Evolutionary conservation across 2,329 filamentous ascomycete genomes (phyloP), one percentile per base, ranked within the genome.

Genomic region (Phialophora macrospora): DNA sequence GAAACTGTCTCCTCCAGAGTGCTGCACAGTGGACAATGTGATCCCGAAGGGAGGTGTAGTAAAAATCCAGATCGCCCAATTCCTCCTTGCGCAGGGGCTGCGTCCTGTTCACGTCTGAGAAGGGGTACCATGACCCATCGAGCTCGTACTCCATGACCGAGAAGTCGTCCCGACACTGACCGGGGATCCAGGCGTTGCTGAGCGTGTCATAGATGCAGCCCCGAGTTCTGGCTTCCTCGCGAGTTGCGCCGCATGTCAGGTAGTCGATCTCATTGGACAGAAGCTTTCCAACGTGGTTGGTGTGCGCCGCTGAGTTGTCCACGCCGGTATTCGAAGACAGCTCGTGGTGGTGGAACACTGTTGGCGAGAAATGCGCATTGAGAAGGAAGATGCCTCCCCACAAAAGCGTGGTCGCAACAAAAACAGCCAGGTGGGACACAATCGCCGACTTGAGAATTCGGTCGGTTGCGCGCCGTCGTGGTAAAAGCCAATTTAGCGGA

Each of bases 81-180:
- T 56, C 54, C 17, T 56, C 32, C n/a, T 56, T 56, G 3, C 20
- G 14, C 14, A 56, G 32, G 17, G 54, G 32, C 30, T 41, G 30
- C 30, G 54, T 56, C 54, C 54, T 28, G 54, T 56, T 56, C 54
- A 20, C n/a, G 32, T 56, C 54, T 4, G 32, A 32, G 17, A 34
- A 56, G 8, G 54, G 54, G 54, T 34, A 56, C 54, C 54, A 56
- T 20, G 54, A 56, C 28, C 20, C 54, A 14, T 56, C 54, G 17
- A 56, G 54, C 54, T 56, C 54, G 32, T 56, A 56, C 32, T 56
- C 54, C 32, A 56, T 56, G 32, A 56, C 22, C 11, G 54, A 56
- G 54, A 56, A 56, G 20, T 56, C 54, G n/a, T 56, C 32, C 11
- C n/a, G 54, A 11, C 54, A 56, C 22, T 56, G 30, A 17, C 32